A percentile compares a stretch with the other conserved stretches of the same genome.
Conservation (phyloP, 2,329 filamentous ascomycete genomes). For the Pseudopyricularia cyperi region DNA sequence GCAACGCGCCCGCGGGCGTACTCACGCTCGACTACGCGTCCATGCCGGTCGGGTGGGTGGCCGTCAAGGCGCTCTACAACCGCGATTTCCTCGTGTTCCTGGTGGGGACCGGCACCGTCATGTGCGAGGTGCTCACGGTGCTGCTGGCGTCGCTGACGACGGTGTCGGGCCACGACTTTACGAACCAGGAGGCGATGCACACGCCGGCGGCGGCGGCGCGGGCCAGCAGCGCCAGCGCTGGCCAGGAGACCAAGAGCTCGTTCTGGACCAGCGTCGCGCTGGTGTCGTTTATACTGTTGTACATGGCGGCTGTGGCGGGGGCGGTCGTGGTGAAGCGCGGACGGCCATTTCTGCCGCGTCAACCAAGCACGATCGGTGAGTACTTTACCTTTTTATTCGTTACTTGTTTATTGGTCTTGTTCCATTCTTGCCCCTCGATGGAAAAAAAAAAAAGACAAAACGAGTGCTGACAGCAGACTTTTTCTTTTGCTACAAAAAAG, state of each 20-base stretch:
- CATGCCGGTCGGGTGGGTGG: conserved; percentile 54
- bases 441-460: not conserved
- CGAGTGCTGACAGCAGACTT: not conserved
- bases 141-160: conserved; percentile 52
- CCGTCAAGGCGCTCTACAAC: conserved; percentile 48
- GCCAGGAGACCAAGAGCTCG: conserved; percentile 47
- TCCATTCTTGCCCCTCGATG: not conserved
- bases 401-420: too few relatives aligned
- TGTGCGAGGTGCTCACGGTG: conserved; percentile 62
- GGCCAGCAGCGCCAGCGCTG: conserved; percentile 30
- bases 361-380: conserved; percentile 58
- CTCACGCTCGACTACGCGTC: conserved; percentile 63
- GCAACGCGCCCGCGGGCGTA: conserved; percentile 51
- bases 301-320: conserved; percentile 46
- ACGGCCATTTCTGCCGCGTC: conserved; percentile 60
- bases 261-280: conserved; percentile 55
- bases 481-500: not conserved
- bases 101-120: conserved; percentile 56
- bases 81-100: conserved; percentile 52
- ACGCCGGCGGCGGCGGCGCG: conserved; percentile 3
- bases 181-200: conserved; percentile 7
- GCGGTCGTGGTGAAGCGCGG: conserved; percentile 50
- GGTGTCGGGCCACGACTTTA: conserved; percentile 49
- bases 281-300: conserved; percentile 50
- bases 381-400: too few relatives aligned